A percentile compares a stretch with the other conserved stretches of the same genome.
phyloP scores from a whole-genome alignment of 345 rosid genomes.

The Psidium guajava region DNA sequence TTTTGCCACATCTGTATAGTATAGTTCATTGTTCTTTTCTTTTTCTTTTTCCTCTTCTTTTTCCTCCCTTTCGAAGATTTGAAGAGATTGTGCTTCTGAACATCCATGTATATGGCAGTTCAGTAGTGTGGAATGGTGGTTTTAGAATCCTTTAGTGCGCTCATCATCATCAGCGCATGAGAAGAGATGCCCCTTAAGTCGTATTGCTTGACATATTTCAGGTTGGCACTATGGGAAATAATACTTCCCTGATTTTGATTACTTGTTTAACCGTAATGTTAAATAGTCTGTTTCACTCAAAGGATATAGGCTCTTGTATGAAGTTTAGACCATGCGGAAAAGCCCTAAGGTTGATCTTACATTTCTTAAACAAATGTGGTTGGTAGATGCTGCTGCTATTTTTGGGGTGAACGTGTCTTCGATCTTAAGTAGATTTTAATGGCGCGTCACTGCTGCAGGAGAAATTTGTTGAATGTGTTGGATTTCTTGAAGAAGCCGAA shows the following conservation, averaged over 20 bases:
- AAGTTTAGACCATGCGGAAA: neutral
- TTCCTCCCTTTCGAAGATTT: neutral
- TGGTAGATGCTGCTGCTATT: neutral
- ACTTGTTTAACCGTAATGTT: neutral
- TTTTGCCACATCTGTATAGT: neutral
- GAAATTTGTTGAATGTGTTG: conserved; percentile 71
- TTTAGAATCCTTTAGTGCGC: neutral
- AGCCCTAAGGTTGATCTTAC: neutral
- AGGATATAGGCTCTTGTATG: neutral
- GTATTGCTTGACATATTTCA: neutral
- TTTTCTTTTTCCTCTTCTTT: neutral
- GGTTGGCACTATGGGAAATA: neutral
- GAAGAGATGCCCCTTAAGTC: neutral
- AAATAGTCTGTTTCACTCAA: neutral
- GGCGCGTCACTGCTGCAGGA: conserved; percentile 33
- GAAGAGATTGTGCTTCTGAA: neutral
- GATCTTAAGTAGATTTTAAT: neutral
- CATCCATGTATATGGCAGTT: neutral
- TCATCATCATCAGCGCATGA: neutral
- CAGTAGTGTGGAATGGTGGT: neutral
- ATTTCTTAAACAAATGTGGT: neutral
- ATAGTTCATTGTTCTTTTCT: neutral
- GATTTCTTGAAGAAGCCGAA: conserved; percentile 84
- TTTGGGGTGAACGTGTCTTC: neutral
- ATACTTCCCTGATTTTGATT: neutral